Evolutionary conservation across 2,329 filamentous ascomycete species (phyloP), one percentile per base, ranked within the genome.

Genomic region (Camptophora hylomeconis): DNA sequence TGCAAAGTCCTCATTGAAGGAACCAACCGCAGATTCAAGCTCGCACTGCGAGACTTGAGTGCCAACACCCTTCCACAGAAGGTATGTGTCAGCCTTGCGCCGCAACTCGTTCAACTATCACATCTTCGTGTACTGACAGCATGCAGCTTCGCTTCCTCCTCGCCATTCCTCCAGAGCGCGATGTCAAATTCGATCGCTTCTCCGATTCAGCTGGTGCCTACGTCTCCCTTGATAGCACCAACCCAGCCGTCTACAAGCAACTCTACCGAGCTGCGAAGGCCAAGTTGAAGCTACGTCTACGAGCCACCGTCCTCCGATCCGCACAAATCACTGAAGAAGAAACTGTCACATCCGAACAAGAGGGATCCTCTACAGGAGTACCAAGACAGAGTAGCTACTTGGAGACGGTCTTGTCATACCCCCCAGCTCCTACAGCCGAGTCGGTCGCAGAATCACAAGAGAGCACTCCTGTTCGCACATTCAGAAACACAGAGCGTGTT

Each of bases 241-340:
- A 93, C 49, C 59, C 70, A 6, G 67, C 80, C 24, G 81, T 92
- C 48, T 98, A 93, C 67, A 95, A 94, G 65, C 89, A 94, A 53
- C 76, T 98, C 22, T 87, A 89, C 53, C 79, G 89, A 47, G 89
- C 89, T 42, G 89, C 89, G 40, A 98, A 94, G 65, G 89, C 89
- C 20, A 98, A 98, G 68, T 75, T 86, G 42, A 98, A 95, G 75
- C 75, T 98, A 45, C 86, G 89, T 57, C 71, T 98, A 35, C 81
- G 75, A 42, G 77, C 80, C 20, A 76, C 71, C 10, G 47, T 67
- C 18, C 51, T 57, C 29, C 44, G 53, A 13, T 35, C 40, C 23
- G 30, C 31, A 24, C 26, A 39, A 19, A n/a, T n/a, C n/a, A n/a
- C n/a, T n/a, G 26, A 36, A 10, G 31, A 45, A 14, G 32, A 37